A percentile compares a stretch with the other conserved stretches of the same genome.
Evolutionary conservation across 164 flowering plant genomes (phyloP).

Genomic region (Vitis riparia): DNA sequence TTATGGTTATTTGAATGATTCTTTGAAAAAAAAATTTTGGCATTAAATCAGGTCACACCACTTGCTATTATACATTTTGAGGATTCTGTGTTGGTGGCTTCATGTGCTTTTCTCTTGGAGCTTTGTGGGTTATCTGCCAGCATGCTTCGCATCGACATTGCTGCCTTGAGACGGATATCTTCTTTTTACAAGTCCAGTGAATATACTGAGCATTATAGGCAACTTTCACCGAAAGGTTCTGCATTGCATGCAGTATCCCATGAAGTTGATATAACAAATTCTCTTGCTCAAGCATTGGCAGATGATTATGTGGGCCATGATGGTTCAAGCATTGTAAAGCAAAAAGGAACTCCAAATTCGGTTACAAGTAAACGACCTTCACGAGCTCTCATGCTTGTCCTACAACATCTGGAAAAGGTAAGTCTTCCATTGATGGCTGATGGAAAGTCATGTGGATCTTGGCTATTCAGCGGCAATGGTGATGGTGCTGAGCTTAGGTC

Average conservation of each 20-base stretch:
- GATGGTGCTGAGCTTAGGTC: conserved; percentile 79
- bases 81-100: conserved; percentile 74
- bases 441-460: conserved; percentile 78
- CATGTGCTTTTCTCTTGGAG: conserved; percentile 89
- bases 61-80: conserved; percentile 85
- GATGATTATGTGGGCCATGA: conserved; percentile 68
- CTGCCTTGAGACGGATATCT: conserved; percentile 82
- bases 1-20: conserved; percentile 1
- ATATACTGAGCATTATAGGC: conserved; percentile 32
- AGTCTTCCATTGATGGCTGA: conserved; percentile 65
- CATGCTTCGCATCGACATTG: conserved; percentile 75
- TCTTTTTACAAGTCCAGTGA: conserved; percentile 59
- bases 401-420: conserved; percentile 86
- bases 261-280: conserved; percentile 60
- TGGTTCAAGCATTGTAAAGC: conserved; percentile 19
- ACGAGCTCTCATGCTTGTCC: conserved; percentile 61
- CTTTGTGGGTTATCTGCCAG: conserved; percentile 92
- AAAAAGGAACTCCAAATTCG: conserved; percentile 23
- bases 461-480: conserved; percentile 77
- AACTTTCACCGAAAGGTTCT: conserved; percentile 52
- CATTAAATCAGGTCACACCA: conserved; percentile 66
- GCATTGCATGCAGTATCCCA: conserved; percentile 47
- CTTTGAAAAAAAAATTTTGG: background rate
- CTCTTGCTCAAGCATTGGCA: conserved; percentile 89
- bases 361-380: conserved; percentile 32